Base-by-base conservation (phyloP, 768 basidiomycete genomes). In the Suillus luteus region DNA sequence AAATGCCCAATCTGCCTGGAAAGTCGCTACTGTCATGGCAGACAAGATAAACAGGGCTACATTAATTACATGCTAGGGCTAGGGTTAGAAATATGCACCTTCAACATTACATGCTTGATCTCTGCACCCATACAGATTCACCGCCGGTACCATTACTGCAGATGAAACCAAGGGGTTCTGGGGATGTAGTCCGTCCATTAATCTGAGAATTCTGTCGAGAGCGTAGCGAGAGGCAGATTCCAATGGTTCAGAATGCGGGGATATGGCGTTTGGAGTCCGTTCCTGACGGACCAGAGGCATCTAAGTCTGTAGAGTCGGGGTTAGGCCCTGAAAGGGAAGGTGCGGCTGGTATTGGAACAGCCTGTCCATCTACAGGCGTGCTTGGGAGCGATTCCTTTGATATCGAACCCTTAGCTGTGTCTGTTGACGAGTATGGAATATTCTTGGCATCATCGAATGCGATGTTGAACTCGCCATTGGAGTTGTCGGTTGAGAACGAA, bases 401-500 rank as follows among this genome's bases (percentile, higher is more conserved):
- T 2, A 66, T 67, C 37, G 75, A 74, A 55, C 61, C 65, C 2
- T 10, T 62, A 1, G 68, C 41, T 2, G 62, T 60, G 3, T 63
- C 59, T 2, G 72, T 74, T 7, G 72, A 70, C 0, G 69, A 71
- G 38, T 67, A 68, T 0, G 72, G 62, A 51, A 68, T 68, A 55
- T 76, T 69, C 62, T 69, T 73, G 59, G 68, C 59, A 33, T 71
- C 71, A 31, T 43, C 66, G 62, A 81, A 66, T 48, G 74, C 68
- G 14, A 77, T 77, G 17, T 77, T 77, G n/a, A 75, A 78, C 46
- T 81, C 83, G 7, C 65, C 73, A 69, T 80, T 68, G 15, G 82
- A 82, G 59, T 82, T 70, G 64, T 79, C 77, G 35, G 75, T 75
- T 6, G 81, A 80, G 71, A 83, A 78, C 0, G 85, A 86, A 44